Conservation (phyloP, 176 grass and related monocot species). For the Dendrocalamus sinicus region DNA sequence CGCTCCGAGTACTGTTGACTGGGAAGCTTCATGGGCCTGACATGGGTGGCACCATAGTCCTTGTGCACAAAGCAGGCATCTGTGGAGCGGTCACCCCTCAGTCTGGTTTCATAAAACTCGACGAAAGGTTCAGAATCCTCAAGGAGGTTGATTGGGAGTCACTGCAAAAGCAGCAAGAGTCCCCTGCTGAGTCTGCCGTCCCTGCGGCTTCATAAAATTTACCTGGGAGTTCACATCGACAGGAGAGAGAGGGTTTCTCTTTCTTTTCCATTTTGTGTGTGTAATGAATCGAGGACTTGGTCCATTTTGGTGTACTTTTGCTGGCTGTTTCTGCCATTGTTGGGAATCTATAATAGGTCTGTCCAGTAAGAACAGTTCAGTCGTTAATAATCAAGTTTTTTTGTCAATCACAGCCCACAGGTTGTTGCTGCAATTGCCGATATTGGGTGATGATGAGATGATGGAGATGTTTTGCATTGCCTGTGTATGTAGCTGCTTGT, state of each 20-base stretch:
- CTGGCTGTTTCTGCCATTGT: background rate
- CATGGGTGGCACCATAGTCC: conserved; percentile 67
- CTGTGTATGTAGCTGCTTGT: no score
- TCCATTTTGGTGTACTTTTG: background rate
- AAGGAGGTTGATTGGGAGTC: conserved; percentile 79
- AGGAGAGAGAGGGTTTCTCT: background rate
- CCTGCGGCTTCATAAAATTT: conserved; percentile 40
- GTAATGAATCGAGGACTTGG: conserved; percentile 6
- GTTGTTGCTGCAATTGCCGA: background rate
- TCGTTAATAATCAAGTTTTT: conserved; percentile 6
- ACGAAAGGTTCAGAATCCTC: conserved; percentile 80
- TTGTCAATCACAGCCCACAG: background rate
- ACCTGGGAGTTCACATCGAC: background rate
- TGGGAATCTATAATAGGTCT: background rate
- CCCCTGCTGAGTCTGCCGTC: conserved; percentile 50
- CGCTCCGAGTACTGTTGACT: conserved; percentile 73
- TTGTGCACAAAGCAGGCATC: conserved; percentile 77
- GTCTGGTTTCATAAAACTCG: conserved; percentile 65
- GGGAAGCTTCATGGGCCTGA: conserved; percentile 95
- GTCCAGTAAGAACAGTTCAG: background rate
- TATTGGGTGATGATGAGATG: background rate
- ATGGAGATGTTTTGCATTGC: no score
- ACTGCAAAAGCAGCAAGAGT: conserved; percentile 49
- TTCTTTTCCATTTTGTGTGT: background rate
- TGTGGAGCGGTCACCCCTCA: conserved; percentile 59